Conservation (phyloP, 1,139 yeast species). For the Ogataea hybrid region DNA sequence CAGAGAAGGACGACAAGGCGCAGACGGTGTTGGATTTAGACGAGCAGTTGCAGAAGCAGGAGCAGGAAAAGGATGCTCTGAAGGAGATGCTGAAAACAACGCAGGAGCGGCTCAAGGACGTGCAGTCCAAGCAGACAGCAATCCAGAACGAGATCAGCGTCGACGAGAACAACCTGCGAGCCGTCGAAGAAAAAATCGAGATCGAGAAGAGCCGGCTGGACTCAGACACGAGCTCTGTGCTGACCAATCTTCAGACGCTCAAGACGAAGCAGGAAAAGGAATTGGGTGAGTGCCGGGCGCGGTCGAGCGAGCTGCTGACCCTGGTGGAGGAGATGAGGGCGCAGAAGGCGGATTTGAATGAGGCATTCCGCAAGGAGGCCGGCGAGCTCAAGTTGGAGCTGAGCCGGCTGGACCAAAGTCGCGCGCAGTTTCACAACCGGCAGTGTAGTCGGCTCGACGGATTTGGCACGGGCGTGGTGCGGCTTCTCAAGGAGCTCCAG, state of each 20-base stretch:
- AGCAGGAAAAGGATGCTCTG: slow-evolving; percentile 14
- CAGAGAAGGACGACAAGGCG: slow-evolving; percentile 12
- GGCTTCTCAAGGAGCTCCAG: slow-evolving; percentile 40
- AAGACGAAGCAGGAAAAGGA: slow-evolving; percentile 18
- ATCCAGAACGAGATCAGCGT: slow-evolving; percentile 14
- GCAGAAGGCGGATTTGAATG: slow-evolving; percentile 11
- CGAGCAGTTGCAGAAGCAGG: slow-evolving; percentile 24
- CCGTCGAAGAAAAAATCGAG: slow-evolving; percentile 30
- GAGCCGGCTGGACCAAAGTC: slow-evolving; percentile 2
- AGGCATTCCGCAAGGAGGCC: slow-evolving; percentile 7
- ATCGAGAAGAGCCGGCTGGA: slow-evolving; percentile 26
- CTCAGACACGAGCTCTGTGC: slow-evolving; percentile 22
- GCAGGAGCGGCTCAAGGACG: slow-evolving; percentile 10
- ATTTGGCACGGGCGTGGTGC: slow-evolving; percentile 13
- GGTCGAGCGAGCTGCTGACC: slow-evolving; percentile 2
- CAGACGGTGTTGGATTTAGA: slow-evolving; percentile 25
- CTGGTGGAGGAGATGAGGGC: slow-evolving; percentile 10
- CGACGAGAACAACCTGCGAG: slow-evolving; percentile 11
- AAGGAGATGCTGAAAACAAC: slow-evolving; percentile 11
- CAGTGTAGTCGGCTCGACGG: slow-evolving; percentile 24
- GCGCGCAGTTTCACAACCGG: slow-evolving; percentile 19
- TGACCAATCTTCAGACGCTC: slow-evolving; percentile 15
- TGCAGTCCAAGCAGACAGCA: slow-evolving; percentile 10
- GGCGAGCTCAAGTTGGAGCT: slow-evolving; percentile 10
- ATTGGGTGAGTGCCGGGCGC: slow-evolving; percentile 10